Percentiles rank a stretch among this genome's conserved stretches.
These are phyloP conservation scores for Calycina herbarum DNA, from an alignment of 2,329 filamentous ascomycete species.

Conservation along the genomic window DNA sequence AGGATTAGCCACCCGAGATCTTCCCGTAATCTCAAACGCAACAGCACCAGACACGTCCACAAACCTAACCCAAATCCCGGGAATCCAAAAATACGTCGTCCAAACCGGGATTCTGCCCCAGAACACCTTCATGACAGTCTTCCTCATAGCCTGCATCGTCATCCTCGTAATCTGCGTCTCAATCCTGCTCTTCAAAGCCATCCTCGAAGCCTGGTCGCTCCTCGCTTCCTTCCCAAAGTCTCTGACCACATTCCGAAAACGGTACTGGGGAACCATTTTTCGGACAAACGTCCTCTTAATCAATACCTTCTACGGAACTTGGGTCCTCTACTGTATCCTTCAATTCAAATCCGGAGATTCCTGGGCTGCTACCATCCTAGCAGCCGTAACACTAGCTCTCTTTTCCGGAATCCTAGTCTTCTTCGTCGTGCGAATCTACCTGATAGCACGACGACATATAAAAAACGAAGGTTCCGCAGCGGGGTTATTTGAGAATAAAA, in stretches of 20 bases:
- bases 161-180: conserved; percentile 80
- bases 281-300: conserved; percentile 89
- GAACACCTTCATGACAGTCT: conserved; percentile 94
- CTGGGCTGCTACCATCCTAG: conserved; percentile 84
- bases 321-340: conserved; percentile 93
- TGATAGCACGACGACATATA: conserved; percentile 72
- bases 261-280: conserved; percentile 91
- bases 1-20: conserved; percentile 16
- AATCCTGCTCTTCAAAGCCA: conserved; percentile 85
- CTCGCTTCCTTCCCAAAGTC: conserved; percentile 80
- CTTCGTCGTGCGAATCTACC: conserved; percentile 82
- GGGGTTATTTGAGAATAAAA: conserved; percentile 82
- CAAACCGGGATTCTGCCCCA: conserved; percentile 79
- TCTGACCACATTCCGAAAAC: conserved; percentile 82
- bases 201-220: conserved; percentile 86
- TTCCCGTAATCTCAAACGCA: conserved; percentile 34
- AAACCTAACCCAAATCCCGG: conserved; percentile 42
- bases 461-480: conserved; percentile 69
- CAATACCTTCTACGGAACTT: conserved; percentile 87
- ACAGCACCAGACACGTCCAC: conserved; percentile 49
- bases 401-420: conserved; percentile 82
- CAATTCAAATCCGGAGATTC: conserved; percentile 93
- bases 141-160: conserved; percentile 83
- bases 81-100: conserved; percentile 81
- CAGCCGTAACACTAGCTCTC: conserved; percentile 73